Evolutionary conservation across 2,329 filamentous ascomycete genomes (phyloP).

Genomic region (Pestalotiopsis sp.): DNA sequence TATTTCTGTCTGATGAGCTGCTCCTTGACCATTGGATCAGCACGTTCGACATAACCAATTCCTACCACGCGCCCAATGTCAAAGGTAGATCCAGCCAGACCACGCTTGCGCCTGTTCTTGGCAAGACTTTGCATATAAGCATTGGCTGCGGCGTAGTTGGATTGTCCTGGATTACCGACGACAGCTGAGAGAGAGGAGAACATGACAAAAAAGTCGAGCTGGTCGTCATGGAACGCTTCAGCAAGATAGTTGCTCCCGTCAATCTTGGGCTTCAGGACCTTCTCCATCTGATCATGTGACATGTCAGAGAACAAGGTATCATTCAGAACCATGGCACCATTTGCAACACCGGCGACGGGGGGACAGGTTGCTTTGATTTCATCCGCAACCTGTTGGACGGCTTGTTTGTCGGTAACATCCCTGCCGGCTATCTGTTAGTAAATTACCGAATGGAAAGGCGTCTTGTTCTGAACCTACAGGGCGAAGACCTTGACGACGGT

Average conservation of each 20-base stretch:
- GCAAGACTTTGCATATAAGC: slow-evolving; percentile 14
- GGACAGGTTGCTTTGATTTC: slow-evolving; percentile 24
- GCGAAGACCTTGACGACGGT: too few species aligned
- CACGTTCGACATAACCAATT: slow-evolving; percentile 10
- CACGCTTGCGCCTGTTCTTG: slow-evolving; percentile 9
- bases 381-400: neutral
- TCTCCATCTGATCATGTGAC: slow-evolving; percentile 22
- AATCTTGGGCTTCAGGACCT: slow-evolving; percentile 34
- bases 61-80: slow-evolving; percentile 16
- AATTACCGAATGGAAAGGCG: too few species aligned
- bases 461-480: too few species aligned
- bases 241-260: slow-evolving; percentile 31
- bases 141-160: slow-evolving; percentile 19
- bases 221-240: slow-evolving; percentile 25
- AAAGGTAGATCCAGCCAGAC: slow-evolving; percentile 15
- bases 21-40: neutral
- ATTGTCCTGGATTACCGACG: slow-evolving; percentile 15
- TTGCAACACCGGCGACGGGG: slow-evolving; percentile 36
- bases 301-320: slow-evolving; percentile 24
- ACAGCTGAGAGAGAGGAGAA: slow-evolving; percentile 30
- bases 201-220: slow-evolving; percentile 39
- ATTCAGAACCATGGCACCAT: slow-evolving; percentile 41
- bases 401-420: neutral
- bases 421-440: neutral
- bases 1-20: neutral